Base-by-base conservation (phyloP, 2,329 filamentous ascomycete species). In the Lasiodiplodia sp. region DNA sequence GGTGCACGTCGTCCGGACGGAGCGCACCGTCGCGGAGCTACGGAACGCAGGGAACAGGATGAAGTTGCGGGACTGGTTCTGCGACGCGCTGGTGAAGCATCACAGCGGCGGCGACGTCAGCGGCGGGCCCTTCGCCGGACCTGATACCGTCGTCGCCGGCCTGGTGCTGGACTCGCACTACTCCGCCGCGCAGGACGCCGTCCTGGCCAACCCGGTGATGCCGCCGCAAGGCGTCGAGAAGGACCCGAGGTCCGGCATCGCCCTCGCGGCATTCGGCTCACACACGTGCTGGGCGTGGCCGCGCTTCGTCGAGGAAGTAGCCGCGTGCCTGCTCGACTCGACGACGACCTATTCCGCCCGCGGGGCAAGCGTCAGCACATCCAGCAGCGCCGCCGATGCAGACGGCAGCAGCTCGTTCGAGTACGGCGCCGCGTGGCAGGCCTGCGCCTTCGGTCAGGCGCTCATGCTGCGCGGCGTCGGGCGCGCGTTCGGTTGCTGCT, bases 341-440 rank as follows among this genome's bases (percentile, higher is more conserved):
- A 73, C 75, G 2, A 25, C 71, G 0, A 78, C 81, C 0, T 83
- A 82, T 0, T 34, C 31, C 0, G 2, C 31, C 31, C 7, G 31
- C 31, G 7, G 7, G 1, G 8, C 28, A 4, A 28, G 8, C 31
- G 31, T 7, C 31, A 34, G 31, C 31, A 10, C 7, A 7, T 7
- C 8, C 31, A 34, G 31, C 31, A 34, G 6, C 31, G 31, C 31
- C 31, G 8, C 28, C 28, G 75, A 79, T 34, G 82, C 70, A 47
- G 70, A 73, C 21, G 72, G 71, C 2, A 72, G 72, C 21, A 76
- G 77, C 28, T 1, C 28, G 28, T 34, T 34, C 31, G 78, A 83
- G 68, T 84, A 82, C 68, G 72, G 70, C 1, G 80, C 79, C 21
- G 80, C 84, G 75, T 82, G 82, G 77, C 80, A 82, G 68, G 81